Conservation (phyloP, 805 yeast species). For the Vanderwaltozyma tropicalis region DNA sequence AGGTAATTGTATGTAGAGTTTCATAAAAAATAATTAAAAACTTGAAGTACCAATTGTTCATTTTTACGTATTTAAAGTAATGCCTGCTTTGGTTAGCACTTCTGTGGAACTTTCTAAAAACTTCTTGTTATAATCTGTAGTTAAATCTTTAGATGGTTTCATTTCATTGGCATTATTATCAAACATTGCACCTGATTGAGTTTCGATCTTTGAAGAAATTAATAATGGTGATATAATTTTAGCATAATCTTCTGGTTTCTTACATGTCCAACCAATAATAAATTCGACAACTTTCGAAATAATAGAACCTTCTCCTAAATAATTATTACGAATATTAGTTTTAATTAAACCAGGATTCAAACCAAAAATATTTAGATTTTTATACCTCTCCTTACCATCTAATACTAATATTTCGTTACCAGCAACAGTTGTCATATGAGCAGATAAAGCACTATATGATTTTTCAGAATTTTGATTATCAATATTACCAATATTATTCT, state of each 20-base stretch:
- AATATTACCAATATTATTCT: slow-evolving; percentile 23
- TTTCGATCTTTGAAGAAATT: slow-evolving; percentile 23
- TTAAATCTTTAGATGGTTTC: slow-evolving; percentile 22
- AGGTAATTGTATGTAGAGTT: too few relatives aligned
- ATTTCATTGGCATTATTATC: slow-evolving; percentile 25
- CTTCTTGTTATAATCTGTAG: slow-evolving; percentile 22
- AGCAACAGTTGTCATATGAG: slow-evolving; percentile 36
- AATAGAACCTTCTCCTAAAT: slow-evolving; percentile 24
- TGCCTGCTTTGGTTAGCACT: background rate
- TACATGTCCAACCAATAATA: slow-evolving; percentile 24
- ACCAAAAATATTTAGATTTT: slow-evolving; percentile 26
- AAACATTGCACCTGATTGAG: slow-evolving; percentile 24
- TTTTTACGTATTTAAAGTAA: background rate
- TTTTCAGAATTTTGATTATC: slow-evolving; percentile 30
- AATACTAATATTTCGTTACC: slow-evolving; percentile 32
- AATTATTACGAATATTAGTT: slow-evolving; percentile 29
- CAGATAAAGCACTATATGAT: slow-evolving; percentile 19
- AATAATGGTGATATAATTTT: slow-evolving; percentile 24
- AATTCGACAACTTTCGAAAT: slow-evolving; percentile 21
- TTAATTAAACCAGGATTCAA: slow-evolving; percentile 33
- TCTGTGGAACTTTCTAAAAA: slow-evolving; percentile 19
- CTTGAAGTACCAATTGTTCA: too few relatives aligned
- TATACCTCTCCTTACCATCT: slow-evolving; percentile 10
- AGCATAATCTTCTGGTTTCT: slow-evolving; percentile 30
- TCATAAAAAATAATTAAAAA: too few relatives aligned